Percentiles rank a stretch among this genome's conserved stretches.
phyloP scores from a whole-genome alignment of 805 yeast genomes.

The Peterozyma xylosa region DNA sequence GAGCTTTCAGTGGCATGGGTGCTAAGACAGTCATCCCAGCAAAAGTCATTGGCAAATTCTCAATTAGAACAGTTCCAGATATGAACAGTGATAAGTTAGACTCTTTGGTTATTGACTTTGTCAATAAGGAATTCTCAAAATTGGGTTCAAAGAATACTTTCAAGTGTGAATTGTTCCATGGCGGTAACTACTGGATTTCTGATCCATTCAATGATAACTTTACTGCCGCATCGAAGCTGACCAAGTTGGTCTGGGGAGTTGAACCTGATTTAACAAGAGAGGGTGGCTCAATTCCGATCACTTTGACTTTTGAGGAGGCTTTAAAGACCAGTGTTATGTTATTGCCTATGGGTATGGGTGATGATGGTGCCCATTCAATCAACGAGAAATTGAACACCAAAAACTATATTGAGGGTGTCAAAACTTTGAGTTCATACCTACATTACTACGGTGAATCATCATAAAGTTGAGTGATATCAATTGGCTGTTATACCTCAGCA shows the following conservation, averaged over 20 bases:
- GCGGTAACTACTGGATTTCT: slow-evolving; percentile 93
- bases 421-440: slow-evolving; percentile 87
- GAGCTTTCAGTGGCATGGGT: slow-evolving; percentile 91
- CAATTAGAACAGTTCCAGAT: slow-evolving; percentile 95
- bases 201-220: slow-evolving; percentile 90
- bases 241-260: slow-evolving; percentile 88
- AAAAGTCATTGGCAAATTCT: slow-evolving; percentile 87
- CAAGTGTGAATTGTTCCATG: slow-evolving; percentile 76
- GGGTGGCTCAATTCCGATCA: slow-evolving; percentile 98
- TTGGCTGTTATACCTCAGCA: no score
- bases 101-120: slow-evolving; percentile 65
- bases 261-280: slow-evolving; percentile 97
- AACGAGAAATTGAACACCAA: slow-evolving; percentile 88
- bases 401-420: slow-evolving; percentile 89
- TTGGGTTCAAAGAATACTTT: slow-evolving; percentile 73
- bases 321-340: slow-evolving; percentile 80
- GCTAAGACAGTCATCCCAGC: slow-evolving; percentile 99
- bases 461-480: no score
- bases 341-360: slow-evolving; percentile 98
- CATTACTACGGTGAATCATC: slow-evolving; percentile 56
- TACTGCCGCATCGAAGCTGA: slow-evolving; percentile 91
- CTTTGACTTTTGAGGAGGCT: slow-evolving; percentile 85
- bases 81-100: slow-evolving; percentile 77
- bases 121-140: slow-evolving; percentile 55
- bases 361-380: slow-evolving; percentile 98